Evolutionary conservation across 2,329 filamentous ascomycete genomes (phyloP).

Genomic region (Microsporum canis): DNA sequence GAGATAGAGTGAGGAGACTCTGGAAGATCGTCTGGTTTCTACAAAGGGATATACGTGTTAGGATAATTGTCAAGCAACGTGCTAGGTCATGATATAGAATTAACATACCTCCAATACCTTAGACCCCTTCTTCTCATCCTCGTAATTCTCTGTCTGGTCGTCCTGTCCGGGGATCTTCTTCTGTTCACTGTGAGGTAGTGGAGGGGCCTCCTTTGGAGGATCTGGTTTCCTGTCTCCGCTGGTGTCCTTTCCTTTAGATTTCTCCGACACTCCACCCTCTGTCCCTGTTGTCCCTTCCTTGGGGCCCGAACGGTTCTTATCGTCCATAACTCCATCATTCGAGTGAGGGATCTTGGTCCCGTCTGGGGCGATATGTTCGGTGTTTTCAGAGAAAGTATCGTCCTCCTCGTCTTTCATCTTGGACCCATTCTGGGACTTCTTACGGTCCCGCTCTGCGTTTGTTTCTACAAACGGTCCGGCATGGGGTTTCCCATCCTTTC

Average conservation of each 20-base stretch:
- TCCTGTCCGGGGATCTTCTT: conserved; percentile 46
- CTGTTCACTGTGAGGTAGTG: conserved; percentile 69
- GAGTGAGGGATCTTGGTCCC: conserved; percentile 40
- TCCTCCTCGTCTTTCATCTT: conserved; percentile 19
- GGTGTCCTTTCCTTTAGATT: conserved; percentile 64
- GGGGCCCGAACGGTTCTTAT: conserved; percentile 61
- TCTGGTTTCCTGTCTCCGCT: conserved; percentile 65
- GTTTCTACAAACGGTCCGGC: conserved; percentile 59
- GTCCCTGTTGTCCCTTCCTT: conserved; percentile 81
- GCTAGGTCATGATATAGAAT: not conserved
- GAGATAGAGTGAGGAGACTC: conserved; percentile 64
- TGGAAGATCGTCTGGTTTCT: conserved; percentile 76
- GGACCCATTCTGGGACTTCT: conserved; percentile 26
- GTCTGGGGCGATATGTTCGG: conserved; percentile 31
- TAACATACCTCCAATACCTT: conserved; percentile 45
- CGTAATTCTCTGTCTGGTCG: conserved; percentile 26
- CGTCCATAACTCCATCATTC: conserved; percentile 83
- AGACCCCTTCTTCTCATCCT: conserved; percentile 34
- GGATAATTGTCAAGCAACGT: not conserved
- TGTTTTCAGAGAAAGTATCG: conserved; percentile 19
- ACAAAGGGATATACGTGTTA: not conserved
- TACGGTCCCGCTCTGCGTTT: conserved; percentile 37
- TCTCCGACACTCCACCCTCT: conserved; percentile 79
- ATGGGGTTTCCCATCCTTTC: conserved; percentile 87
- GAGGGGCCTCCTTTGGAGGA: conserved; percentile 73